Evolutionary conservation across 768 basidiomycete species (phyloP).

Genomic region (Termitomyces sp.): DNA sequence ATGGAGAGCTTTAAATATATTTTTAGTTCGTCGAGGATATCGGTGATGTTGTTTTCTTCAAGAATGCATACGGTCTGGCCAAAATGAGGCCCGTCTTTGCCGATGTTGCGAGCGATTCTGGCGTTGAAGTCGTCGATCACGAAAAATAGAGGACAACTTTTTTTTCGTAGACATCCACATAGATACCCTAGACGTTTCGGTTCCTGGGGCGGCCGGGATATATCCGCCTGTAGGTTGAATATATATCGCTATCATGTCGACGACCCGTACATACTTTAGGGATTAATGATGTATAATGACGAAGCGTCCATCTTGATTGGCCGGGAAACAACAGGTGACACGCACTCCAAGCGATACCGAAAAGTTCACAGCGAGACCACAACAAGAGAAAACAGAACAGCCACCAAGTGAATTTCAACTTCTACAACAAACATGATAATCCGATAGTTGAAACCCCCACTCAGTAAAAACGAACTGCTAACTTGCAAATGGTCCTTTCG

Average conservation of each 20-base stretch:
- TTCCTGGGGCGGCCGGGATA: neutral
- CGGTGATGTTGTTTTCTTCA: constrained; percentile 88
- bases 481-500: neutral
- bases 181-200: constrained; percentile 15
- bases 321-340: neutral
- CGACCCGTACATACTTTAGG: neutral
- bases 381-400: neutral
- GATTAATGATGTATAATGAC: neutral
- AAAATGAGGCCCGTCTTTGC: constrained; percentile 60
- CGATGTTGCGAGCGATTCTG: constrained; percentile 58
- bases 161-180: constrained; percentile 3
- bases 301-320: neutral
- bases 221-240: neutral
- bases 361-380: too few relatives aligned
- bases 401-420: too few relatives aligned
- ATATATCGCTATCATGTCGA: constrained; percentile 2
- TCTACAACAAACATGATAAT: neutral
- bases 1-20: neutral
- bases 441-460: neutral
- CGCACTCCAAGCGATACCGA: too few relatives aligned
- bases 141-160: constrained; percentile 25
- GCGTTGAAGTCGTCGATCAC: constrained; percentile 46
- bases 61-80: constrained; percentile 81
- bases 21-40: constrained; percentile 88
- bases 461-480: too few relatives aligned